A percentile compares a stretch with the other conserved stretches of the same genome.
Conservation (phyloP, 176 grass and related monocot genomes). For the Rhynchospora tenuis region DNA sequence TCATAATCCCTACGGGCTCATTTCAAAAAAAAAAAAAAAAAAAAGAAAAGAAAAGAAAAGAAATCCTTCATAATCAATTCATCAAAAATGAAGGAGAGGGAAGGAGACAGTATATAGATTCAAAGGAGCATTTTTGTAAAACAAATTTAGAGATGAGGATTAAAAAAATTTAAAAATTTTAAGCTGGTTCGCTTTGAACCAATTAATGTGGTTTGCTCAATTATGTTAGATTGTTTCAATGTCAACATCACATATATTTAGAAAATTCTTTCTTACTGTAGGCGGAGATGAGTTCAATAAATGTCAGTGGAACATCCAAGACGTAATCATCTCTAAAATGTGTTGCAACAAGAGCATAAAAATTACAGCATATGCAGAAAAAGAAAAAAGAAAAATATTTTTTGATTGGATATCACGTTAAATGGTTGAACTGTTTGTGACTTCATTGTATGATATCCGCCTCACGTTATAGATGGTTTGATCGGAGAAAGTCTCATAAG, state of each 20-base stretch:
- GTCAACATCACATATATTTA: not conserved
- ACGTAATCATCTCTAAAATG: not conserved
- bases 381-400: too few species aligned
- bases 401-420: not conserved
- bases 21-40: too few species aligned
- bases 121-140: too few species aligned
- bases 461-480: not conserved
- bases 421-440: not conserved
- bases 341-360: not conserved
- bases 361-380: not conserved
- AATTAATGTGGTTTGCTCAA: not conserved
- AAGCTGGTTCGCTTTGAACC: not conserved
- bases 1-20: too few species aligned
- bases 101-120: too few species aligned
- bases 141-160: too few species aligned
- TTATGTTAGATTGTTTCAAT: not conserved
- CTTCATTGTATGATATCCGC: not conserved
- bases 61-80: too few species aligned
- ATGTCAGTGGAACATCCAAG: not conserved
- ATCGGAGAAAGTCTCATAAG: not conserved
- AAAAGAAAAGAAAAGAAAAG: too few species aligned
- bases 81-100: too few species aligned
- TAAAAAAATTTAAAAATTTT: too few species aligned
- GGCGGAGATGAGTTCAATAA: not conserved
- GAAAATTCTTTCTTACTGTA: not conserved